phyloP scores from a whole-genome alignment of 805 yeast species.

The Yarrowia divulgata region DNA sequence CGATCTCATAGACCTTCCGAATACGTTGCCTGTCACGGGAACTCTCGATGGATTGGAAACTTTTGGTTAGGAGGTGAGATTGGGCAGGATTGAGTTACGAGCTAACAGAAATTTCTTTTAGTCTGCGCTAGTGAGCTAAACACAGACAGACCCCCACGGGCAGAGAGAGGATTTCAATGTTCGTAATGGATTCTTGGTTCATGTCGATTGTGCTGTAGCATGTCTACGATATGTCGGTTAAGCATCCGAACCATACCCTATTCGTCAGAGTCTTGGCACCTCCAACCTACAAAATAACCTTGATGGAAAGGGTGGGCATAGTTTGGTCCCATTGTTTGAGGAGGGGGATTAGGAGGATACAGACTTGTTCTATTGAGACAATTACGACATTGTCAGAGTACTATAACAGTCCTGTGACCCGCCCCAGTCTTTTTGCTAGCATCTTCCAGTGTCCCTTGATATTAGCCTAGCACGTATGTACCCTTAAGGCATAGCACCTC shows the following conservation, averaged over 20 bases:
- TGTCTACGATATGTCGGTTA: slow-evolving; percentile 12
- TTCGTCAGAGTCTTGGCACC: not conserved
- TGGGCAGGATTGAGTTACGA: not conserved
- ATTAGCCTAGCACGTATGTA: not conserved
- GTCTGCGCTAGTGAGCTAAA: not conserved
- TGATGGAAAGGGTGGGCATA: slow-evolving; percentile 11
- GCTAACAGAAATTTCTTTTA: not conserved
- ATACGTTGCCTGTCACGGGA: too few relatives aligned
- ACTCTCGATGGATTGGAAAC: too few relatives aligned
- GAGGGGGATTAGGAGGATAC: not conserved
- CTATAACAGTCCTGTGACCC: too few relatives aligned
- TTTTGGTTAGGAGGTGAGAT: not conserved
- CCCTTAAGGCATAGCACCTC: not conserved
- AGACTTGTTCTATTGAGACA: not conserved
- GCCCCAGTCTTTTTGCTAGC: too few relatives aligned
- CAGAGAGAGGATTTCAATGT: not conserved
- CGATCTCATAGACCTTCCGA: too few relatives aligned
- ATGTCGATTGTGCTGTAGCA: not conserved
- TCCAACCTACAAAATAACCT: not conserved
- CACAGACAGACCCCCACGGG: not conserved
- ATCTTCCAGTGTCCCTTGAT: too few relatives aligned
- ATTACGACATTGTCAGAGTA: not conserved
- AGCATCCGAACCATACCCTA: slow-evolving; percentile 25
- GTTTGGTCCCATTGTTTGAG: not conserved
- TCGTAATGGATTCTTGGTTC: too few relatives aligned